Percentiles rank a stretch among this genome's conserved stretches.
Evolutionary conservation across 2,329 filamentous ascomycete genomes (phyloP).

Genomic region (Calonectria hawksworthii): DNA sequence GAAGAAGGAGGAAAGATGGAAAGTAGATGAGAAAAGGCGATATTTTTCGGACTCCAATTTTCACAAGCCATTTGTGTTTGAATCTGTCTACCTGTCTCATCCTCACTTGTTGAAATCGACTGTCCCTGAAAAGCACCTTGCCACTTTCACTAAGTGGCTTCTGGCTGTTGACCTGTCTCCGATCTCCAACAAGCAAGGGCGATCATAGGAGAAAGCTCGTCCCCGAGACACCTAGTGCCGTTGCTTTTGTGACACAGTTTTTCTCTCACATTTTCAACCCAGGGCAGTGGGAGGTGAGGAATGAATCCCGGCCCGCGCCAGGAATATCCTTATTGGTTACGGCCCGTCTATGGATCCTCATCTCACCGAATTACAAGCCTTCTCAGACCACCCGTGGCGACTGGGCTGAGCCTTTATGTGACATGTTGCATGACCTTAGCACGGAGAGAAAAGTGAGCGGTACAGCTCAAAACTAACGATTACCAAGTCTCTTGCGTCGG

Average conservation of each 20-base stretch:
- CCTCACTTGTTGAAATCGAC: not conserved
- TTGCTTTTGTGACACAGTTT: not conserved
- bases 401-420: not conserved
- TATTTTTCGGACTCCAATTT: not conserved
- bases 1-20: not conserved
- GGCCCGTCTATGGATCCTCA: not conserved
- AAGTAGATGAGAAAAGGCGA: conserved; percentile 2
- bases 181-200: not conserved
- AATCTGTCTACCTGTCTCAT: not conserved
- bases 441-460: not conserved
- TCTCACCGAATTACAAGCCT: not conserved
- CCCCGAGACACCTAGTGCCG: not conserved
- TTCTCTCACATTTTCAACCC: not conserved
- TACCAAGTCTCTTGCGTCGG: not conserved
- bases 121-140: not conserved
- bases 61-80: not conserved
- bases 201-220: not conserved
- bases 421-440: not conserved
- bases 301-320: not conserved
- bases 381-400: not conserved
- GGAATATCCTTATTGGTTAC: not conserved
- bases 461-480: not conserved
- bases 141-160: not conserved
- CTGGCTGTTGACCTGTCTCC: not conserved
- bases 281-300: not conserved